Conservation (phyloP, 176 grass and related monocot species). For the Aegilops sharonensis region DNA sequence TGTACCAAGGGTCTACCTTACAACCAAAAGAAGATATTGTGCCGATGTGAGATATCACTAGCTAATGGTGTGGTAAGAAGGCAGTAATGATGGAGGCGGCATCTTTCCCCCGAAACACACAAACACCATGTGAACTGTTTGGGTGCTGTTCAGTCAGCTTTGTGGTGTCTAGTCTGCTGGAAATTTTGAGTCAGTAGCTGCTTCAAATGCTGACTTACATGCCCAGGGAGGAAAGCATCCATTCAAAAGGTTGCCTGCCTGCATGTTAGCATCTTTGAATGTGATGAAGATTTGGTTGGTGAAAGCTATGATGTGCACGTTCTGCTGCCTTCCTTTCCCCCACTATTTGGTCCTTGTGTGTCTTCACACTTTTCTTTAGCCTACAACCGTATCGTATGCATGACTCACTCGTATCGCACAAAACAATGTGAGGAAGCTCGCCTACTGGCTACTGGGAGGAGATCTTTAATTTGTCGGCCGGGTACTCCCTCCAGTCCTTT, state of each 20-base stretch:
- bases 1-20: not conserved
- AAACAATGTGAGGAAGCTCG: too few species aligned
- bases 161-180: not conserved
- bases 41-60: not conserved
- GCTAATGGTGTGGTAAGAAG: not conserved
- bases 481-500: too few species aligned
- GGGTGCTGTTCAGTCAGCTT: not conserved
- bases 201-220: constrained; percentile 7
- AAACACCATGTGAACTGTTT: not conserved
- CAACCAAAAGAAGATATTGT: constrained; percentile 13
- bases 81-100: not conserved
- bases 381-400: too few species aligned
- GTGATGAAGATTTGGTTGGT: constrained; percentile 15
- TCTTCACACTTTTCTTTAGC: not conserved
- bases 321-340: not conserved
- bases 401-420: too few species aligned
- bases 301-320: not conserved
- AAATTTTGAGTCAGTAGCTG: not conserved
- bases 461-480: not conserved
- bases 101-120: not conserved
- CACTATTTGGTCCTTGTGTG: not conserved
- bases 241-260: constrained; percentile 17
- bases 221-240: not conserved
- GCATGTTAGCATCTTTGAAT: constrained; percentile 17
- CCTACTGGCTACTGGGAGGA: too few species aligned